Percentiles rank a stretch among this genome's conserved stretches.
Conservation (phyloP, 1,284 basidiomycete species). For the Marasmius tenuissimus region DNA sequence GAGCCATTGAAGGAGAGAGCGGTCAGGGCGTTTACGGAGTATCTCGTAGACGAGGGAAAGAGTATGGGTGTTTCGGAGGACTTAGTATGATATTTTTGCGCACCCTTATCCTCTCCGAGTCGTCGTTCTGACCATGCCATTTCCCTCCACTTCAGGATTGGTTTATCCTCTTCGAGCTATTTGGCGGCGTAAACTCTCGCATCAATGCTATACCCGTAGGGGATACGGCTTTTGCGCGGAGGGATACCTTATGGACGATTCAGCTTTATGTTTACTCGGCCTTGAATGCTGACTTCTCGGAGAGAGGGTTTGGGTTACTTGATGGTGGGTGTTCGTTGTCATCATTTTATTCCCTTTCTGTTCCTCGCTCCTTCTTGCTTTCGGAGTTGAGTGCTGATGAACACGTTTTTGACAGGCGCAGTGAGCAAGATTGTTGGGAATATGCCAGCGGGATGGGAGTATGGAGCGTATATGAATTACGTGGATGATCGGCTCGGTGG, state of each 20-base stretch:
- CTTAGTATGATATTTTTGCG: background rate
- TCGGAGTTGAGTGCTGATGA: background rate
- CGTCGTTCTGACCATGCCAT: background rate
- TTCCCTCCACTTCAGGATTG: slow-evolving; percentile 8
- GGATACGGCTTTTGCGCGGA: slow-evolving; percentile 17
- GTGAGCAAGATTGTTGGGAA: slow-evolving; percentile 4
- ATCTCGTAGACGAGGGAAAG: slow-evolving; percentile 8
- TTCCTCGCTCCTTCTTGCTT: too few species aligned
- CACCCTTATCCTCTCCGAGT: background rate
- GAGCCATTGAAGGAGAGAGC: slow-evolving; percentile 3
- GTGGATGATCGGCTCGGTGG: slow-evolving; percentile 7
- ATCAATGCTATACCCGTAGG: slow-evolving; percentile 11
- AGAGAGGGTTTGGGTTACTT: slow-evolving; percentile 11
- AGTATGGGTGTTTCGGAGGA: background rate
- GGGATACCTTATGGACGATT: slow-evolving; percentile 15
- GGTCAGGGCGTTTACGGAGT: slow-evolving; percentile 7
- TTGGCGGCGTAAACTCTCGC: slow-evolving; percentile 17
- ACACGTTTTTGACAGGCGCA: background rate
- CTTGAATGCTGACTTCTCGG: slow-evolving; percentile 2
- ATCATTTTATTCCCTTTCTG: background rate
- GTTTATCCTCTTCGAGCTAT: slow-evolving; percentile 21
- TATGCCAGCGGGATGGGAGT: slow-evolving; percentile 11
- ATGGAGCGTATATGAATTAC: slow-evolving; percentile 15
- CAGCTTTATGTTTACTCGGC: slow-evolving; percentile 17
- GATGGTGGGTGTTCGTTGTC: slow-evolving; percentile 1